Evolutionary conservation across 306 rosid species (phyloP), one percentile per base, ranked within the genome.

Genomic region (Senna tora): DNA sequence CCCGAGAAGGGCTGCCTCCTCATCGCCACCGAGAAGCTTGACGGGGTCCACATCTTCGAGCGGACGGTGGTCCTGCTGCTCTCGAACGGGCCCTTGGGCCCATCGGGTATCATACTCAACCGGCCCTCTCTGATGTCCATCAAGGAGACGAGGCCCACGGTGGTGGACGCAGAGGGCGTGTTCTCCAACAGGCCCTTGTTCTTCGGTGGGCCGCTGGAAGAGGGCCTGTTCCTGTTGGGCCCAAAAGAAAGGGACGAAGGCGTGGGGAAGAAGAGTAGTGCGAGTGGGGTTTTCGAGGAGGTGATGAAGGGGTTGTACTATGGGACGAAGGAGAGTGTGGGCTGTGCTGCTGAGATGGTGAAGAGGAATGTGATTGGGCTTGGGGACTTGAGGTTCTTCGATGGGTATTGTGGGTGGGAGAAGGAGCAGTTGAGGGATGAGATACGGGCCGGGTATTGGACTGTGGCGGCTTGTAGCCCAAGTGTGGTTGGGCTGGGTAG

Each of bases 351-450:
- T 12, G 90, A 89, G 39, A 91, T 94, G 95, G 93, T 94, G 66
- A 91, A 91, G 81, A 87, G 96, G 76, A 65, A 82, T 64, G 25
- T 80, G 50, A 80, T 91, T 64, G 88, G 82, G 73, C 64, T 83
- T 66, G 87, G 71, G 4, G 92, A 94, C 17, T 86, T 94, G 10
- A 86, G 97, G 78, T 94, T 94, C 78, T 94, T 91, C 69, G 96
- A 94, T 81, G 98, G 98, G 69, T 91, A 81, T 16, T 94, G 99
- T 85, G 93, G 95, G 25, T 94, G 97, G 99, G 97, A 84, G 67
- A 84, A 56, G 6, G 93, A 85, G 52, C 97, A 91, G 55, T 53
- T 94, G 69, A 84, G 22, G 47, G 81, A 86, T 68, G 99, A 91
- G 51, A 89, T 94, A 0, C 82, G 67, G 17, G 83, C 84, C 52